phyloP scores from a whole-genome alignment of 768 basidiomycete genomes.

The Lentinula edodes region DNA sequence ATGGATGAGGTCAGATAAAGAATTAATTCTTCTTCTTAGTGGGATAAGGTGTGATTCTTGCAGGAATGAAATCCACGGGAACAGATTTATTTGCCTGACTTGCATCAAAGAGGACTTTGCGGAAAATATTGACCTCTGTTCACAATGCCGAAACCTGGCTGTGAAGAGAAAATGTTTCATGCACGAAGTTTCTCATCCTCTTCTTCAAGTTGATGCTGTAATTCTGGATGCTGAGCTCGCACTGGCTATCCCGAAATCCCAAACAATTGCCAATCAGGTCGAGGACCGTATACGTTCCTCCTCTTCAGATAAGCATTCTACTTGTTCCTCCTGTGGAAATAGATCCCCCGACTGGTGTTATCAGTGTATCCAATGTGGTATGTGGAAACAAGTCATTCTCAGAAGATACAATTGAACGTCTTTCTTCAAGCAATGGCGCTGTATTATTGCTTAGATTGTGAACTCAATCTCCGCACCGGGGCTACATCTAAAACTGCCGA shows the following conservation, averaged over 20 bases:
- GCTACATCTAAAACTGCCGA: background rate
- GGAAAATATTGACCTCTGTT: constrained; percentile 2
- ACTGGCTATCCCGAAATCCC: background rate
- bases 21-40: background rate
- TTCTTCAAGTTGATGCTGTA: background rate
- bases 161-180: background rate
- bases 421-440: background rate
- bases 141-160: background rate
- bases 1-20: background rate
- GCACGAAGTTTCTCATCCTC: background rate
- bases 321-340: background rate
- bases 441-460: background rate
- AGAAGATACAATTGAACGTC: background rate
- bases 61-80: background rate
- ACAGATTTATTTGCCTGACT: background rate
- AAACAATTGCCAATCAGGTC: background rate
- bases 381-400: background rate
- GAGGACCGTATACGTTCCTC: background rate
- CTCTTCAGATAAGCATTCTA: background rate
- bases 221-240: constrained; percentile 1
- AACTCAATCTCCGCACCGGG: background rate
- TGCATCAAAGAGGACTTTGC: constrained; percentile 1
- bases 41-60: background rate
- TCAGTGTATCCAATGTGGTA: background rate
- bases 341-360: background rate